phyloP scores from a whole-genome alignment of 768 basidiomycete genomes.

The Boletus rufocinnamomeus region DNA sequence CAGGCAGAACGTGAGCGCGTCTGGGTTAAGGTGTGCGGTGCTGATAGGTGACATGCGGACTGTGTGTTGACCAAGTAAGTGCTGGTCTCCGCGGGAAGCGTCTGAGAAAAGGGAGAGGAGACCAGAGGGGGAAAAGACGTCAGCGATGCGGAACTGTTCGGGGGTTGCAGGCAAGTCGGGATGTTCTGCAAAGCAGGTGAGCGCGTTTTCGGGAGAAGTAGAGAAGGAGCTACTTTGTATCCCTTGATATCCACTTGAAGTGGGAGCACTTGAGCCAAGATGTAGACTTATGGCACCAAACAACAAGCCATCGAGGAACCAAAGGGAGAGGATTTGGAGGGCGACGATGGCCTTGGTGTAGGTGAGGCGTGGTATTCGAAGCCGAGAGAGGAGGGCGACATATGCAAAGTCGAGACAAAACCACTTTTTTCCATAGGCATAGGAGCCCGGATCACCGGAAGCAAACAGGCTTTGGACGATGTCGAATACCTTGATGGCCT shows the following conservation, averaged over 20 bases:
- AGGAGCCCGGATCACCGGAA: slow-evolving; percentile 42
- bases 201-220: not conserved
- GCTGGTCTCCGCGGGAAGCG: slow-evolving; percentile 46
- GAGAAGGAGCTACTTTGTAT: slow-evolving; percentile 35
- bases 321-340: slow-evolving; percentile 61
- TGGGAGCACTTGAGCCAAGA: slow-evolving; percentile 33
- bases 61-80: slow-evolving; percentile 84
- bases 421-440: slow-evolving; percentile 66
- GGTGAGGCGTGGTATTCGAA: slow-evolving; percentile 74
- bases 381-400: slow-evolving; percentile 53
- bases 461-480: slow-evolving; percentile 56
- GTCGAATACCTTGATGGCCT: slow-evolving; percentile 81
- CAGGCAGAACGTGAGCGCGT: slow-evolving; percentile 72
- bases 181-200: slow-evolving; percentile 29
- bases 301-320: slow-evolving; percentile 66
- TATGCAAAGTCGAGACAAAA: slow-evolving; percentile 67
- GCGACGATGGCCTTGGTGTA: slow-evolving; percentile 64
- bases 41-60: slow-evolving; percentile 93
- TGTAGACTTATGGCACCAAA: slow-evolving; percentile 73
- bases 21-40: slow-evolving; percentile 87
- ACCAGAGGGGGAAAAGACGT: slow-evolving; percentile 53
- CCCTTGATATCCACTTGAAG: slow-evolving; percentile 19
- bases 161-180: slow-evolving; percentile 45
- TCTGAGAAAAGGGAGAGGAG: slow-evolving; percentile 45
- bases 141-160: slow-evolving; percentile 48